These are phyloP conservation scores for Neurospora sp. DNA, from an alignment of 495 filamentous ascomycete genomes.

Conservation along the genomic window DNA sequence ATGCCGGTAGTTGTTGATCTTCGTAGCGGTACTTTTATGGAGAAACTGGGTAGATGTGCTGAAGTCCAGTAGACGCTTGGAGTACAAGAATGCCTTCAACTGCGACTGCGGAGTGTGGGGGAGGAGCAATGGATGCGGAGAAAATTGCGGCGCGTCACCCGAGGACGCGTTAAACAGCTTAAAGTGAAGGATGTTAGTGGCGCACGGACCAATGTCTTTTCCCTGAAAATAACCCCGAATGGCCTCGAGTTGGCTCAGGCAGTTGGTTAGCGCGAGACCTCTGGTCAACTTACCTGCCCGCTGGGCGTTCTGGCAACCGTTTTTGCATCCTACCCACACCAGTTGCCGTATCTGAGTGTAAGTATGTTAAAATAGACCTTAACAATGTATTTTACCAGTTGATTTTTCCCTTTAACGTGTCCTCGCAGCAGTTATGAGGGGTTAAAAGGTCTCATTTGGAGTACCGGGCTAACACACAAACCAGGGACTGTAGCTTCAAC, in stretches of 20 bases:
- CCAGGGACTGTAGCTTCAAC: neutral
- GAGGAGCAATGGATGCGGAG: constrained; percentile 4
- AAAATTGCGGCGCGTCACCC: constrained; percentile 19
- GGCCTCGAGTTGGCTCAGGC: neutral
- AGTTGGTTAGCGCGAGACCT: neutral
- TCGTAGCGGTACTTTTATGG: neutral
- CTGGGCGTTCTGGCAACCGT: neutral
- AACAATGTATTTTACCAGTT: neutral
- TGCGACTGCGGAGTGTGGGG: neutral
- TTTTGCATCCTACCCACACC: neutral
- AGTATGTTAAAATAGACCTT: neutral
- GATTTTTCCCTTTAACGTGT: neutral
- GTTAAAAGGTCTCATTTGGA: neutral
- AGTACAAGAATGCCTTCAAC: neutral
- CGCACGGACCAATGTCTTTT: neutral
- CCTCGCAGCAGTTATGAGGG: neutral
- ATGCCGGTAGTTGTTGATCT: neutral
- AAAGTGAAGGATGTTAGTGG: neutral
- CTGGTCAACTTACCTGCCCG: neutral
- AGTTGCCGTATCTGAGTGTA: neutral
- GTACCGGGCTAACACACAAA: neutral
- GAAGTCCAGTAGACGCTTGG: neutral
- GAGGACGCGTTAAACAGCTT: neutral
- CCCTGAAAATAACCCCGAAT: neutral
- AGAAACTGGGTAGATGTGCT: neutral